These are phyloP conservation scores for Betula pendula DNA, from an alignment of 306 rosid genomes.

Conservation along the genomic window DNA sequence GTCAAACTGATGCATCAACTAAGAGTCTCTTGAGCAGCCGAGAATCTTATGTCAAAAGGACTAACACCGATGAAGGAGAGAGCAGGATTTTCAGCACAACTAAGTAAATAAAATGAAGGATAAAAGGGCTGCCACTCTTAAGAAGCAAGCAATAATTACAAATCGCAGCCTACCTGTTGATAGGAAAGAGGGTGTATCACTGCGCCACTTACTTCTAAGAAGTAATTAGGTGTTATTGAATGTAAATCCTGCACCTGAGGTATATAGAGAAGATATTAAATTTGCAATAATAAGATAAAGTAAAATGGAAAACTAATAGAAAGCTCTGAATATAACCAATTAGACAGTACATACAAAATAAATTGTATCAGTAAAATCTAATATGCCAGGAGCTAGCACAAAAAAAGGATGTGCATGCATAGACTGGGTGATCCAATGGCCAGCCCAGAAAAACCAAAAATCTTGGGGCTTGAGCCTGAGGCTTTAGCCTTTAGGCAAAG, in stretches of 20 bases:
- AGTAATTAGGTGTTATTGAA: slow-evolving; percentile 82
- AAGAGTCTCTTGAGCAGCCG: not conserved
- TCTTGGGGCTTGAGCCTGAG: not conserved
- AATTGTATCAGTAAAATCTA: not conserved
- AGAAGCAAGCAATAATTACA: not conserved
- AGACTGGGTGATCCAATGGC: not conserved
- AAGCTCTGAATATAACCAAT: not conserved
- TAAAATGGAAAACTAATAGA: not conserved
- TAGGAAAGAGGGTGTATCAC: slow-evolving; percentile 96
- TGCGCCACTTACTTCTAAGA: slow-evolving; percentile 93
- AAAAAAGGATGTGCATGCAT: not conserved
- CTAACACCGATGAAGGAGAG: too few relatives aligned
- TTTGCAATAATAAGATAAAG: not conserved
- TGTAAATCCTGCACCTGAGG: slow-evolving; percentile 94
- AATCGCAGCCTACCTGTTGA: slow-evolving; percentile 79
- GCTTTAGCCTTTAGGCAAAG: not conserved
- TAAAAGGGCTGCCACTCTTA: not conserved
- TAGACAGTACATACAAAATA: not conserved
- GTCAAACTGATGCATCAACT: not conserved
- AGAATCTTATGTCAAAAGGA: too few relatives aligned
- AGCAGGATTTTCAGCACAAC: not conserved
- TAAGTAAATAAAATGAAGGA: not conserved
- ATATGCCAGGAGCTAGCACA: not conserved
- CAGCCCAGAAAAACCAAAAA: not conserved
- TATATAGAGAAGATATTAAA: slow-evolving; percentile 16